Evolutionary conservation across 2,329 filamentous ascomycete species (phyloP).

Genomic region (Ceratocystis colombiana): DNA sequence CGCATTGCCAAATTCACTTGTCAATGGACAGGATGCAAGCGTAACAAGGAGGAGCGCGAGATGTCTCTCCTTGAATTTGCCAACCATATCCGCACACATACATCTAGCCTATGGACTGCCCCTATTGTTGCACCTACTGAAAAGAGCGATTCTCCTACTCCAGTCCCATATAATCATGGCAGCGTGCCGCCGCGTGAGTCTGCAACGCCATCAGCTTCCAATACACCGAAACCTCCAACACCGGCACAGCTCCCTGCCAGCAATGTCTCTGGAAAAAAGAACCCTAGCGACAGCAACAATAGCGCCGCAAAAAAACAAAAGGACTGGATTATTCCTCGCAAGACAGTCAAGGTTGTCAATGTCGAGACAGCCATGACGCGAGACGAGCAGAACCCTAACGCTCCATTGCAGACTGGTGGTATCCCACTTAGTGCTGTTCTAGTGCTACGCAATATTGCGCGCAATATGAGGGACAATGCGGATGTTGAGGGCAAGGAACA

Average conservation of each 20-base stretch:
- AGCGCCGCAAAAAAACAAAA: constrained; percentile 27
- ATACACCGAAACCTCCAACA: constrained; percentile 15
- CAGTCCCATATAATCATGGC: not conserved
- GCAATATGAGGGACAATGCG: constrained; percentile 44
- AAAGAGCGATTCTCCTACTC: not conserved
- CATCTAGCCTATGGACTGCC: constrained; percentile 35
- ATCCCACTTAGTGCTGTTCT: constrained; percentile 69
- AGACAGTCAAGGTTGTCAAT: constrained; percentile 44
- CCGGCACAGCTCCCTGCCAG: constrained; percentile 20
- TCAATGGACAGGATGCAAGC: constrained; percentile 56
- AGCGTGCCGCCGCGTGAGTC: not conserved
- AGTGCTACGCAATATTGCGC: constrained; percentile 68
- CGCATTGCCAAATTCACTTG: constrained; percentile 47
- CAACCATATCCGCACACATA: constrained; percentile 59
- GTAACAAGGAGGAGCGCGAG: constrained; percentile 40
- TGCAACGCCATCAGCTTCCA: constrained; percentile 6
- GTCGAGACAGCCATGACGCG: constrained; percentile 48
- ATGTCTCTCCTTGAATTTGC: constrained; percentile 45
- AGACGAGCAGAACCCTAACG: constrained; percentile 50
- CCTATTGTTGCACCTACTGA: not conserved
- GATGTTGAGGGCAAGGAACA: constrained; percentile 41
- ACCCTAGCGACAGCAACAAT: not conserved
- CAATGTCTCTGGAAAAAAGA: not conserved
- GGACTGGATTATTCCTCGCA: constrained; percentile 45
- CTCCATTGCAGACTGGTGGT: constrained; percentile 55